Base-by-base conservation (phyloP, 306 rosid species). In the Rosa lucieae region DNA sequence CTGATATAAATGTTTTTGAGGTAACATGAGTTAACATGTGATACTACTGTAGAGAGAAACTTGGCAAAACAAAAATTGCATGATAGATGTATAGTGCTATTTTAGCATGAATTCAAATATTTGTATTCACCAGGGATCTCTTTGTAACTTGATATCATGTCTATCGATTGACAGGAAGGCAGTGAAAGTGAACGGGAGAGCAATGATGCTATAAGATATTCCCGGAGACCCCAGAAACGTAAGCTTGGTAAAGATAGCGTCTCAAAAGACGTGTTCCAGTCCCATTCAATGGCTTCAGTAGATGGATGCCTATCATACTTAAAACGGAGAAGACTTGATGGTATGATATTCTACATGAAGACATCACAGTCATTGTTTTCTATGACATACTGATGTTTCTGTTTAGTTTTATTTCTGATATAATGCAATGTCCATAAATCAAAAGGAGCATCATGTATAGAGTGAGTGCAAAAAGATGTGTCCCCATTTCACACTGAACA, bases 121-220 rank as follows among this genome's bases (percentile, higher is more conserved):
- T 32, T 79, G 11, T 37, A 39, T n/a, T 56, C 63, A 7, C 59
- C 53, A n/a, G 47, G 53, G 7, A 3, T 75, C 35, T 56, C 66
- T 75, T 78, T 80, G 65, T 75, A 55, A 80, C 48, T 29, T 75
- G 49, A 44, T 81, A 72, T 83, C 74, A 67, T 79, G 66, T 15
- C 18, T 78, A 58, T 67, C 71, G 78, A 86, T 66, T 78, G 80
- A 77, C 88, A 90, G 97, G 92, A 83, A 79, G 91, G 83, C 74
- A 90, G 87, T 78, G 92, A 89, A 69, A 92, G 89, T 84, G 97
- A 90, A 71, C 81, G 72, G 61, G 97, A 90, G 84, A 90, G 90
- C 82, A 85, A 84, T 79, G 92, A 90, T 75, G 90, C 86, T 70
- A 79, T 80, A 13, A 88, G 77, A 67, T 11, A 47, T 78, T 81